Base-by-base conservation (phyloP, 73 alveolate species). In the Stentor roeselii region DNA sequence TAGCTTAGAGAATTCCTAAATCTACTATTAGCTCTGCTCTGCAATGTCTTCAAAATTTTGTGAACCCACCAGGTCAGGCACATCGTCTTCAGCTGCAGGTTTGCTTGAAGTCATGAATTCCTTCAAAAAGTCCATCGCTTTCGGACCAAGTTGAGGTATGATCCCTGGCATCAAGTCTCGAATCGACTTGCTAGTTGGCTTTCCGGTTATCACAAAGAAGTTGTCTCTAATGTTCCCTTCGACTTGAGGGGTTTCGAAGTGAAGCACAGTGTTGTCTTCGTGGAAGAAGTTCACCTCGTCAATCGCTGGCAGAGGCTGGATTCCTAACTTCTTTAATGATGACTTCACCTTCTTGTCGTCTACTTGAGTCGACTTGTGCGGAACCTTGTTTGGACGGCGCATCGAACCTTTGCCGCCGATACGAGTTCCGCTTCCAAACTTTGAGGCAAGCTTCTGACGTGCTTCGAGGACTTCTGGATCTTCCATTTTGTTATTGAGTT, bases 211-310 rank as follows among this genome's bases (percentile, higher is more conserved):
- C 75, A 93, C 96, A 83, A 91, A 88, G 86, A 94, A 89, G 95
- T 95, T 95, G 88, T 92, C 98, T 75, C 92, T 88, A 75, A 95
- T 93, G 61, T 95, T 89, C 87, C 92, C 96, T 84, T 93, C 93
- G 39, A 95, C 95, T 76, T 78, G 90, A 32, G 99, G 99, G 67
- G 77, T 89, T 83, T 86, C 90, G 86, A 93, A 95, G 88, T 93
- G 96, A 60, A 95, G 85, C 34, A 93, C 98, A 77, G 97, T 89
- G 87, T 91, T 90, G 88, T 95, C 98, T 84, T 95, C 99, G 86
- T 91, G 91, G 93, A 95, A 93, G 91, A 95, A 87, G 87, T 95
- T 95, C 75, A 95, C 94, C 86, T 95, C 99, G 31, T 85, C 95
- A 61, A 93, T 90, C 78, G 89, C 97, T 41, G 92, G 94, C 75